Percentiles rank a stretch among this genome's conserved stretches.
Conservation (phyloP, 2,329 filamentous ascomycete species). For the Aspergillus tanneri region DNA sequence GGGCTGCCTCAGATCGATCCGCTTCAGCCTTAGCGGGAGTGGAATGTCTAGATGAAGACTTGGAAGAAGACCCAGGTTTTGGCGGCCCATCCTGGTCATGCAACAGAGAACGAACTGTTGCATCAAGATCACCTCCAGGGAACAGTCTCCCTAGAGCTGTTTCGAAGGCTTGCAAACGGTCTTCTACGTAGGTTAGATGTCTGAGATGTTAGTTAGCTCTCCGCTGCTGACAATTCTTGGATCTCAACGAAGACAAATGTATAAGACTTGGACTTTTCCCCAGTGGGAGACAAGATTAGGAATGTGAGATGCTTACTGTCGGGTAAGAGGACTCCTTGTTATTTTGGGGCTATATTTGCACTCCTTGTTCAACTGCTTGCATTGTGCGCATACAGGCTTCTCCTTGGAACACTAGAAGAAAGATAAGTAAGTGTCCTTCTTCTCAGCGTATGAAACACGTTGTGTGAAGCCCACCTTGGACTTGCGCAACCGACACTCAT, state of each 20-base stretch:
- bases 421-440: neutral
- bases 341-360: constrained; percentile 46
- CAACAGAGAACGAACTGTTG: constrained; percentile 38
- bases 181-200: constrained; percentile 43
- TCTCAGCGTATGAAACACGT: neutral
- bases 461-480: constrained; percentile 33
- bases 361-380: constrained; percentile 40
- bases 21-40: constrained; percentile 36
- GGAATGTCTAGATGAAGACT: constrained; percentile 41
- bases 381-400: constrained; percentile 40
- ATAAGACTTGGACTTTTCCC: no score
- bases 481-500: constrained; percentile 42
- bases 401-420: constrained; percentile 42
- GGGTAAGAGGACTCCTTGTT: constrained; percentile 43
- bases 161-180: constrained; percentile 41
- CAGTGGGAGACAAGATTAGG: neutral
- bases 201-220: constrained; percentile 17
- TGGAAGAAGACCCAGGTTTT: constrained; percentile 34
- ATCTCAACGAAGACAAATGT: no score
- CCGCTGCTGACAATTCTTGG: neutral
- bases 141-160: constrained; percentile 40
- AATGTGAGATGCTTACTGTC: constrained; percentile 34
- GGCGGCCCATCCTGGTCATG: constrained; percentile 37
- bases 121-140: constrained; percentile 41
- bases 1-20: constrained; percentile 36